These are phyloP conservation scores for Cercospora zeae-maydis DNA, from an alignment of 2,329 filamentous ascomycete genomes.

Conservation along the genomic window DNA sequence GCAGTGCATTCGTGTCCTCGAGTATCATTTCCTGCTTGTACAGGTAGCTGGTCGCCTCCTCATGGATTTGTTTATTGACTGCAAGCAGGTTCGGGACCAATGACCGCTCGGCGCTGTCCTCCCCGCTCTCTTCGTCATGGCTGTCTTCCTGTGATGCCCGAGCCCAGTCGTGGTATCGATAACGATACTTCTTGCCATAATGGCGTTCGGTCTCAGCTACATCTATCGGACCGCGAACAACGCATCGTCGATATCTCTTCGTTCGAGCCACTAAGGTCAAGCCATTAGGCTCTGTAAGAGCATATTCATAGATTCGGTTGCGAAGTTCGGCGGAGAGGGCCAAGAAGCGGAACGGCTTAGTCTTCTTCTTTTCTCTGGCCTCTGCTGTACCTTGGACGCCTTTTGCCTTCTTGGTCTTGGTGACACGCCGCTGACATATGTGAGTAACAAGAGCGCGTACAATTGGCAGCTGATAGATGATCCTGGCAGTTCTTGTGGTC, in stretches of 20 bases:
- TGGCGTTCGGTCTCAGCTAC: background rate
- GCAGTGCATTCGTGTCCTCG: slow-evolving; percentile 26
- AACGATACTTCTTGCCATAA: slow-evolving; percentile 15
- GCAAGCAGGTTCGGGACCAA: slow-evolving; percentile 30
- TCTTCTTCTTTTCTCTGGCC: slow-evolving; percentile 12
- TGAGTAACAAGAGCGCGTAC: background rate
- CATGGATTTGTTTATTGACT: slow-evolving; percentile 31
- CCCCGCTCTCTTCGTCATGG: background rate
- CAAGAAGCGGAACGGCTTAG: slow-evolving; percentile 29
- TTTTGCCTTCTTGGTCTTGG: slow-evolving; percentile 9
- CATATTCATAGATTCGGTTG: slow-evolving; percentile 32
- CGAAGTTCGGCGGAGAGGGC: slow-evolving; percentile 30
- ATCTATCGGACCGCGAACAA: slow-evolving; percentile 19
- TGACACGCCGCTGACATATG: background rate
- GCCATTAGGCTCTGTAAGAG: slow-evolving; percentile 25
- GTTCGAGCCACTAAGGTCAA: slow-evolving; percentile 22
- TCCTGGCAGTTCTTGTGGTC: background rate
- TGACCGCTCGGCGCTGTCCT: background rate
- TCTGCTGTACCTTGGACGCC: background rate
- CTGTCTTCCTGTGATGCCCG: background rate
- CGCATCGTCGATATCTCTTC: slow-evolving; percentile 25
- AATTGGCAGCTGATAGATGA: background rate
- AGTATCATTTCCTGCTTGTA: slow-evolving; percentile 31
- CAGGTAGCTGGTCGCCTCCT: slow-evolving; percentile 28
- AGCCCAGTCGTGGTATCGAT: background rate